Base-by-base conservation (phyloP, 2,329 filamentous ascomycete genomes). In the Harringtonia aguacate region DNA sequence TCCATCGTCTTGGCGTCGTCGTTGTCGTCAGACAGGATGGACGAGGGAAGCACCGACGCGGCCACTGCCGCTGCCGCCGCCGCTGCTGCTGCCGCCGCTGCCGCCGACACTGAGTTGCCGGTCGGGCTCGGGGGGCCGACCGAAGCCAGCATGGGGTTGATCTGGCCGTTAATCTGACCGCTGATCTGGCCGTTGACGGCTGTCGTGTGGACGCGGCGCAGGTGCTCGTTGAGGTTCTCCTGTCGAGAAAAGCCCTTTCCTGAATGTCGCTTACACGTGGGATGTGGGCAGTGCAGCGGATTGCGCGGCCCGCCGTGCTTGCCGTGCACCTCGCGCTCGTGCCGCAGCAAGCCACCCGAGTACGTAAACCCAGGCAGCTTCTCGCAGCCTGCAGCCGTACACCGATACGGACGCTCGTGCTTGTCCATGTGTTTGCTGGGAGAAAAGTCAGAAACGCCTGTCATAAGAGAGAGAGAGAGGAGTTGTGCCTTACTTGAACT, bases 361-460 rank as follows among this genome's bases (percentile, higher is more conserved):
- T 97, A 97, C 1, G 90, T 97, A 62, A 97, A 97, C 2, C 90
- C 90, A 42, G 86, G 85, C 0, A 95, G 75, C 56, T 95, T 95
- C 56, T 90, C 86, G 62, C 90, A 95, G 31, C 84, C 84, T n/a
- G 77, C 73, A 36, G 83, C 80, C 20, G 69, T 72, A 62, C 90
- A 97, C 56, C 88, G 85, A 59, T 95, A 97, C 2, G 90, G 90
- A 13, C 90, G 76, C 54, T 95, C 88, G 60, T 97, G 90, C 61
- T 95, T 95, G 66, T 97, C 90, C 89, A 95, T 95, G 61, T 97
- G 90, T 67, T 97, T 95, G 59, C 87, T 94, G 52, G 8, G 17
- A 20, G 41, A 2, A 17, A n/a, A 39, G 30, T 31, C 36, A 47
- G 37, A 30, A 28, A 17, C 13, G 18, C 15, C 20, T 2, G 24